These are phyloP conservation scores for Ogataea parapolymorpha DNA, from an alignment of 805 yeast genomes.

Conservation along the genomic window DNA sequence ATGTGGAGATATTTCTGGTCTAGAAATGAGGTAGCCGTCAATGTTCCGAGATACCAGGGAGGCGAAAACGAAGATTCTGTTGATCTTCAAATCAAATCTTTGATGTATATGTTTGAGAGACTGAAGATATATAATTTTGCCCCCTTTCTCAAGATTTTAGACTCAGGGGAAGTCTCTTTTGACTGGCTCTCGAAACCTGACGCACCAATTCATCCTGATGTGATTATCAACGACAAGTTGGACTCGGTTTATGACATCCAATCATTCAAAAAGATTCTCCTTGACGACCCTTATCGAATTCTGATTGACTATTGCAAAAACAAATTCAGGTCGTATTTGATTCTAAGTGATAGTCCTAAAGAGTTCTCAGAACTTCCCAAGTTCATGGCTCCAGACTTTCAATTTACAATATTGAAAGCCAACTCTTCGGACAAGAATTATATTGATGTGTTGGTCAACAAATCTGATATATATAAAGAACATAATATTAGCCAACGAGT, in stretches of 20 bases:
- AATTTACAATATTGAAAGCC: conserved; percentile 40
- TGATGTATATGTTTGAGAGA: conserved; percentile 56
- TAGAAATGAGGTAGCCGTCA: conserved; percentile 34
- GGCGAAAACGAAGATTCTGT: conserved; percentile 54
- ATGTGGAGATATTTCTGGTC: conserved; percentile 37
- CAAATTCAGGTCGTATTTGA: conserved; percentile 58
- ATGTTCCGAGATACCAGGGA: conserved; percentile 46
- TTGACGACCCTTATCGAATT: conserved; percentile 61
- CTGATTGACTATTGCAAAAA: conserved; percentile 65
- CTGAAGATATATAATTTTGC: conserved; percentile 41
- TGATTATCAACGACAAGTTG: conserved; percentile 38
- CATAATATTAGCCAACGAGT: conserved; percentile 43
- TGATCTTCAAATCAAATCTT: conserved; percentile 58
- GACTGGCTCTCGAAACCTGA: conserved; percentile 17
- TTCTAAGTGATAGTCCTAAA: conserved; percentile 49
- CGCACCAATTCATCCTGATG: conserved; percentile 9
- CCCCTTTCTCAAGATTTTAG: conserved; percentile 37
- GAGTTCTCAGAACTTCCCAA: conserved; percentile 32
- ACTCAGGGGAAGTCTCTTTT: conserved; percentile 27
- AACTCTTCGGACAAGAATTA: conserved; percentile 44
- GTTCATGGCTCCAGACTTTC: conserved; percentile 26
- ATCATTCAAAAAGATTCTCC: conserved; percentile 40
- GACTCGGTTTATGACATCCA: conserved; percentile 53
- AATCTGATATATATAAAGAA: conserved; percentile 54
- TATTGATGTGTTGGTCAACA: conserved; percentile 39